Percentiles rank a stretch among this genome's conserved stretches.
Evolutionary conservation across 2,329 filamentous ascomycete genomes (phyloP).

Genomic region (Pseudogymnoascus sp.): DNA sequence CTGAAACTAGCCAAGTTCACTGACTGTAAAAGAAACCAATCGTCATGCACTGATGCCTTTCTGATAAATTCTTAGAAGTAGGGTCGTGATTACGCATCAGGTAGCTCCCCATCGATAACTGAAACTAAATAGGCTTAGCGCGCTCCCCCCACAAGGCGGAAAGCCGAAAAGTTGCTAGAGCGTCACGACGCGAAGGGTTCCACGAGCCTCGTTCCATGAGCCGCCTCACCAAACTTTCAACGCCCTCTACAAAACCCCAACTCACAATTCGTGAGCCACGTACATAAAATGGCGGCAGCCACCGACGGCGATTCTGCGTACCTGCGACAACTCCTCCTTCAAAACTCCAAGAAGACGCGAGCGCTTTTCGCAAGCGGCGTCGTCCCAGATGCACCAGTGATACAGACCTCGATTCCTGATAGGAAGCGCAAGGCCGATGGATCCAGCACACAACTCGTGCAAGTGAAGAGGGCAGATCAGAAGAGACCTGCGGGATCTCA

Average conservation of each 20-base stretch:
- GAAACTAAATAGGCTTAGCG: neutral
- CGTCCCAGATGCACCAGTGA: conserved; percentile 3
- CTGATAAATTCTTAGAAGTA: conserved; percentile 4
- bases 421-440: conserved; percentile 20
- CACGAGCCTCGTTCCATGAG: conserved; percentile 12
- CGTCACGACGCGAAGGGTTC: conserved; percentile 13
- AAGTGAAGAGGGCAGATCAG: conserved; percentile 30
- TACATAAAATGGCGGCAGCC: conserved; percentile 26
- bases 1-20: neutral
- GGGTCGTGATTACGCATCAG: neutral
- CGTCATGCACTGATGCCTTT: conserved; percentile 1
- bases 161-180: conserved; percentile 9
- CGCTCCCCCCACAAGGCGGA: conserved; percentile 5
- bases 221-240: conserved; percentile 5
- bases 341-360: conserved; percentile 37
- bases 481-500: neutral
- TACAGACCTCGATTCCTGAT: conserved; percentile 1
- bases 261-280: conserved; percentile 4
- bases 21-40: neutral
- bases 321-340: conserved; percentile 34
- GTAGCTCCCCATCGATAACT: conserved; percentile 14
- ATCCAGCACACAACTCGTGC: conserved; percentile 21
- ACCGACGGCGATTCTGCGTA: conserved; percentile 26
- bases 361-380: conserved; percentile 32
- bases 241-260: neutral